A percentile compares a stretch with the other conserved stretches of the same genome.
phyloP scores from a whole-genome alignment of 345 rosid genomes.

The Rhodamnia argentea region DNA sequence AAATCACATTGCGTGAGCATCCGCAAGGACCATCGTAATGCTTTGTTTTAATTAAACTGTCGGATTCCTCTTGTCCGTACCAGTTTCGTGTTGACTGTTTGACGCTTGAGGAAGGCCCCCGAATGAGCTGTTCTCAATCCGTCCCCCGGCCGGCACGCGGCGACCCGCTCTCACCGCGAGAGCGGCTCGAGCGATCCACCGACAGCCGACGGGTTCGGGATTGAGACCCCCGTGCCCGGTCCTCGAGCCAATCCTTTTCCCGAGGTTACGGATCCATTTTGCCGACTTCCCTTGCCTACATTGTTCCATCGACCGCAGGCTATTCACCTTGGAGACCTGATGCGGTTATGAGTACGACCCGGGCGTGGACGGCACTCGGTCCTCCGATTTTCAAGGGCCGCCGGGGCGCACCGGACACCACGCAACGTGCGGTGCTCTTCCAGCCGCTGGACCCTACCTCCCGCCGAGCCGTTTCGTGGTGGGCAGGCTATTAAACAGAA shows the following conservation, averaged over 20 bases:
- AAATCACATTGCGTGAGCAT: no score
- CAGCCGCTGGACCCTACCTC: neutral
- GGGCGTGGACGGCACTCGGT: constrained; percentile 2
- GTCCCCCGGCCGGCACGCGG: neutral
- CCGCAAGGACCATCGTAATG: neutral
- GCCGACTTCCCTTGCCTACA: neutral
- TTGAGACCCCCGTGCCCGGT: neutral
- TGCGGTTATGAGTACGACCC: constrained; percentile 12
- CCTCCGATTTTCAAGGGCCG: constrained; percentile 12
- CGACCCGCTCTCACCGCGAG: neutral
- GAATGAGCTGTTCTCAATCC: neutral
- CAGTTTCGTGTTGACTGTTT: neutral
- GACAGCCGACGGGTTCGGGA: neutral
- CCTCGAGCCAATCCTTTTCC: neutral
- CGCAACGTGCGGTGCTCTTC: neutral
- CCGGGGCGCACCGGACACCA: neutral
- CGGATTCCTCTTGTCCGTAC: neutral
- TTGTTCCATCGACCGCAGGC: neutral
- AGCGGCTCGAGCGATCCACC: neutral
- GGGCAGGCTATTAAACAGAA: neutral
- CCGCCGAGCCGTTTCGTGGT: fast-evolving
- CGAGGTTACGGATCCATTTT: neutral
- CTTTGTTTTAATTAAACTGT: neutral
- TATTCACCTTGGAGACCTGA: constrained; percentile 10
- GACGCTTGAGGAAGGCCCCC: neutral